These are phyloP conservation scores for Chloromonas sp. DNA, from an alignment of 163 green algal genomes.

Conservation along the genomic window DNA sequence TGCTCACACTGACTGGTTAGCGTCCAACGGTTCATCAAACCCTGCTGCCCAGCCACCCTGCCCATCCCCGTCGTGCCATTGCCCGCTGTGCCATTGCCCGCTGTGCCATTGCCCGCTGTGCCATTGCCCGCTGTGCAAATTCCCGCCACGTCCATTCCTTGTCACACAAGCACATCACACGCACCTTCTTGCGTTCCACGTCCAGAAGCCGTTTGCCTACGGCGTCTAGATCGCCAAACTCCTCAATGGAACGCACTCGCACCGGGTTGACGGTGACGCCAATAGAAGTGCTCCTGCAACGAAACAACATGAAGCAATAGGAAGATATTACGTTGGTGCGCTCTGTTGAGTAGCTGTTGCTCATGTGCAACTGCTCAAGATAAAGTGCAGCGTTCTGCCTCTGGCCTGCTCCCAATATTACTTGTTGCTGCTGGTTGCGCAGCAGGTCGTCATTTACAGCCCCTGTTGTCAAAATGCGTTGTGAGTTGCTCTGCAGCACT, in stretches of 20 bases:
- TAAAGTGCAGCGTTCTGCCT: too few relatives aligned
- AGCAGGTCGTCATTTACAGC: not conserved
- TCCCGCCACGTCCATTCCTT: too few relatives aligned
- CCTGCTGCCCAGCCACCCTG: too few relatives aligned
- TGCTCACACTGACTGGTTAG: too few relatives aligned
- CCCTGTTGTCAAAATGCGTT: not conserved
- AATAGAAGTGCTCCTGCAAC: constrained; percentile 27
- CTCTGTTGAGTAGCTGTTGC: too few relatives aligned
- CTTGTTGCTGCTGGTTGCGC: too few relatives aligned
- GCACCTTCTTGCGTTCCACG: constrained; percentile 12
- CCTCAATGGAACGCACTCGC: constrained; percentile 10
- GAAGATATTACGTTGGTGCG: too few relatives aligned
- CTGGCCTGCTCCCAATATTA: too few relatives aligned
- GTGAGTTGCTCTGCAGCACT: not conserved
- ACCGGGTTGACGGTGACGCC: constrained; percentile 49
- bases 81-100: not conserved
- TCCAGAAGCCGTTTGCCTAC: constrained; percentile 44
- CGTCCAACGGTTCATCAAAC: too few relatives aligned
- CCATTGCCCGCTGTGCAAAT: not conserved
- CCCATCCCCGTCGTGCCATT: too few relatives aligned
- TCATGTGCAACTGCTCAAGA: too few relatives aligned
- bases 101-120: not conserved
- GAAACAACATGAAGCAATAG: too few relatives aligned
- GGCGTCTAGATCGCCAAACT: constrained; percentile 19
- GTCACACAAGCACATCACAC: not conserved